phyloP scores from a whole-genome alignment of 2,329 filamentous ascomycete genomes.

The Colletotrichum sp. region DNA sequence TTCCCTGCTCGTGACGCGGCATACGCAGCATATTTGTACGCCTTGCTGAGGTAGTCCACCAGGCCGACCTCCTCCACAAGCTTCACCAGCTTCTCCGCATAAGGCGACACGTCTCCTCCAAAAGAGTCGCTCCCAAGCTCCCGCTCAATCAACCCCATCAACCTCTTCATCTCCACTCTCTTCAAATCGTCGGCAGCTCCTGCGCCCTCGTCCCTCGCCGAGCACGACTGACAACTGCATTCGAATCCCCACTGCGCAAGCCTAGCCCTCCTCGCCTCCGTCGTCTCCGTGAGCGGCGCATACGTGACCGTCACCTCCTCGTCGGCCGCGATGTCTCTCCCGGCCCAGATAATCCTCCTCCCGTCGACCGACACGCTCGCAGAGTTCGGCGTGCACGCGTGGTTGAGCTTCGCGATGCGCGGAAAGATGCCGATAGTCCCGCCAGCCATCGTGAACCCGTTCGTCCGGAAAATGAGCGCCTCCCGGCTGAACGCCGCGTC shows the following conservation, averaged over 20 bases:
- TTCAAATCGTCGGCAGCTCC: conserved; percentile 26
- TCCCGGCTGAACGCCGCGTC: conserved; percentile 23
- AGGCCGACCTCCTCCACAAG: conserved; percentile 27
- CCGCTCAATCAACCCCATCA: conserved; percentile 35
- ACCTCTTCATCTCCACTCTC: conserved; percentile 32
- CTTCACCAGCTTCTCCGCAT: conserved; percentile 22
- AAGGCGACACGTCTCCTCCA: conserved; percentile 12
- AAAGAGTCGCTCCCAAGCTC: conserved; percentile 25
- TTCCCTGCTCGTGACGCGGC: conserved; percentile 22
- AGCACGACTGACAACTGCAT: conserved; percentile 38
- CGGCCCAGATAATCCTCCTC: conserved; percentile 40
- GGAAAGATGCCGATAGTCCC: conserved; percentile 36
- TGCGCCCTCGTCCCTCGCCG: conserved; percentile 30
- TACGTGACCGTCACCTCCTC: conserved; percentile 41
- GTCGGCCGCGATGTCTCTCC: conserved; percentile 30
- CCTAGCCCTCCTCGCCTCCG: conserved; percentile 30
- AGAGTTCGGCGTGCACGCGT: conserved; percentile 41
- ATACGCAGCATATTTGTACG: conserved; percentile 25
- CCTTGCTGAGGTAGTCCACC: conserved; percentile 27
- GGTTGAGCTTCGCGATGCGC: conserved; percentile 41
- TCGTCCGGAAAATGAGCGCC: conserved; percentile 42
- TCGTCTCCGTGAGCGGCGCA: conserved; percentile 35
- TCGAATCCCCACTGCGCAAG: conserved; percentile 30
- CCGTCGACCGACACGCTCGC: conserved; percentile 30
- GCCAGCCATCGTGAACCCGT: conserved; percentile 38